These are phyloP conservation scores for Cladosporium colombiae DNA, from an alignment of 2,329 filamentous ascomycete genomes.

Conservation along the genomic window DNA sequence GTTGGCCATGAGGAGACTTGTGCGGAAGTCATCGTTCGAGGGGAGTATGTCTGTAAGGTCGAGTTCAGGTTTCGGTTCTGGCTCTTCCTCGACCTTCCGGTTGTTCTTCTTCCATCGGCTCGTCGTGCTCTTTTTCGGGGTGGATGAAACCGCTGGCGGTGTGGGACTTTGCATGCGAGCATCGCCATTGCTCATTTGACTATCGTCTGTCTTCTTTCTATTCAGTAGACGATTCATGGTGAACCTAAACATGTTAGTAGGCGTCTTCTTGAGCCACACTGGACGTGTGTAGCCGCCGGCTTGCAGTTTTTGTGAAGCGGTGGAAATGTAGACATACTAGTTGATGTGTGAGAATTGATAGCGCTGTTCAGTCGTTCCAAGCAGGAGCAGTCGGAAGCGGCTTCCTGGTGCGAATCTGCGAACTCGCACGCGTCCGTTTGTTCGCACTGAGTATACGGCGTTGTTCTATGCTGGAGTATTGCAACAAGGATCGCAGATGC, in stretches of 20 bases:
- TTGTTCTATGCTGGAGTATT: neutral
- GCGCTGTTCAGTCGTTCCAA: neutral
- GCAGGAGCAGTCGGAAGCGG: neutral
- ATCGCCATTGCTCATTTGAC: constrained; percentile 3
- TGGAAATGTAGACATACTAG: constrained; percentile 13
- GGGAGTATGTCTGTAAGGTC: constrained; percentile 76
- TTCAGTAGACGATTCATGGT: constrained; percentile 21
- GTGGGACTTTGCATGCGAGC: constrained; percentile 1
- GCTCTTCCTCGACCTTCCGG: constrained; percentile 50
- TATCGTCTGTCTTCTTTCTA: constrained; percentile 21
- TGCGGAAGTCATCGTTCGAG: constrained; percentile 85
- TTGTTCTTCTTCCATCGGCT: constrained; percentile 45
- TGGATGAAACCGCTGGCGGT: constrained; percentile 26
- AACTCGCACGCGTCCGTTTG: constrained; percentile 10
- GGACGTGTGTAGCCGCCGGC: neutral
- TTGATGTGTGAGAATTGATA: constrained; percentile 4
- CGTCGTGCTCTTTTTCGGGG: constrained; percentile 34
- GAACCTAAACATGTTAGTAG: constrained; percentile 18
- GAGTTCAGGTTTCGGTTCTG: constrained; percentile 63
- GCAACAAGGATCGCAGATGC: neutral
- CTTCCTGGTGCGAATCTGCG: neutral
- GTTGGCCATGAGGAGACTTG: constrained; percentile 92
- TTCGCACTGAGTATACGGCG: neutral
- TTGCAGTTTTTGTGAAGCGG: neutral
- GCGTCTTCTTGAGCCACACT: neutral